A percentile compares a stretch with the other conserved stretches of the same genome.
These are phyloP conservation scores for Scutellaria barbata DNA, from an alignment of 257 asterid genomes.

Conservation along the genomic window DNA sequence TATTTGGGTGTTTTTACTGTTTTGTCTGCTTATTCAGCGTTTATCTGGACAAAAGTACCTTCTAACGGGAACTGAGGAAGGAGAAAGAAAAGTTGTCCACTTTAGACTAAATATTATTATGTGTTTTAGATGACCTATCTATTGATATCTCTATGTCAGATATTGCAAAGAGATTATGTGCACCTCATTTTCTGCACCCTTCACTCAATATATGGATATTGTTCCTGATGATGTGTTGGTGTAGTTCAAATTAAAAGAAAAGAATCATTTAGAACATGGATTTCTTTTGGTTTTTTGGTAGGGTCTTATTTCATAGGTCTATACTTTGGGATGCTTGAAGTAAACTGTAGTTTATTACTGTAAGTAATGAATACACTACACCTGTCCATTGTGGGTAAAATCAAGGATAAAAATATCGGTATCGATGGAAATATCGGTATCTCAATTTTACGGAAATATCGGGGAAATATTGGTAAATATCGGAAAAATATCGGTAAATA, in stretches of 20 bases:
- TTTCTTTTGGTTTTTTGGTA: slow-evolving; percentile 4
- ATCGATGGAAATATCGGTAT: too few relatives aligned
- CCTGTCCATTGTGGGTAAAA: slow-evolving; percentile 13
- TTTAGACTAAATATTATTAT: neutral
- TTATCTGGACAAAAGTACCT: slow-evolving; percentile 2
- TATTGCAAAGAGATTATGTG: slow-evolving; percentile 4
- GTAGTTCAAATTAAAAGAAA: neutral
- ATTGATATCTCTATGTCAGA: slow-evolving; percentile 3
- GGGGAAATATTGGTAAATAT: too few relatives aligned
- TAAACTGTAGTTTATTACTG: slow-evolving; percentile 2
- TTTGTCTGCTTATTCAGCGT: slow-evolving; percentile 5
- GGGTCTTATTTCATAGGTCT: slow-evolving; percentile 6
- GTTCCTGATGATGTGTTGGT: neutral
- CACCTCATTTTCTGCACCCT: neutral
- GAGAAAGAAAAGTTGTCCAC: neutral
- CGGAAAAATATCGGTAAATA: too few relatives aligned
- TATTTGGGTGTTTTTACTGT: neutral
- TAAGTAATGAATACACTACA: neutral
- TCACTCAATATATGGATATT: neutral
- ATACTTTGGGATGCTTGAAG: slow-evolving; percentile 26
- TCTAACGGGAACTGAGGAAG: neutral
- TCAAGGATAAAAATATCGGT: too few relatives aligned
- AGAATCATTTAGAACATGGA: slow-evolving; percentile 8
- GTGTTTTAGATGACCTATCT: slow-evolving; percentile 7
- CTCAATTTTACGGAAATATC: too few relatives aligned